Conservation (phyloP, 2,329 filamentous ascomycete species). For the Colletotrichum sp. region DNA sequence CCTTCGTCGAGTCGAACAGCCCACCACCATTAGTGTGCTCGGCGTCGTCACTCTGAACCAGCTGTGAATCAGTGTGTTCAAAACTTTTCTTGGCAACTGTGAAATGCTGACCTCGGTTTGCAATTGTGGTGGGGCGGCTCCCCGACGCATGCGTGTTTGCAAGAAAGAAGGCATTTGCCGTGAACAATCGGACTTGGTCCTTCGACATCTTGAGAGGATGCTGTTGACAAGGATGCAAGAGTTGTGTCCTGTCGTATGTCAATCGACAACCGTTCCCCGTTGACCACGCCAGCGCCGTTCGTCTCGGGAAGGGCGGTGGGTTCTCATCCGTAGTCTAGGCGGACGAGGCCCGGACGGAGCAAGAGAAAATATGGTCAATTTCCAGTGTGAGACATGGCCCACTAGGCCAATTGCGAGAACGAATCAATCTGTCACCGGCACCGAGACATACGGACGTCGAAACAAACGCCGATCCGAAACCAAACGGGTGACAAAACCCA, state of each 20-base stretch:
- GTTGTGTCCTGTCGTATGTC: neutral
- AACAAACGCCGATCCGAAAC: conserved; percentile 9
- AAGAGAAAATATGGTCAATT: neutral
- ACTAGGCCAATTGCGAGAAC: neutral
- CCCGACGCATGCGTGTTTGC: neutral
- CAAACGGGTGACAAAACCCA: neutral
- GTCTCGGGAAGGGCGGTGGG: neutral
- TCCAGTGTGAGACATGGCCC: neutral
- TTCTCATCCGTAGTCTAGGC: neutral
- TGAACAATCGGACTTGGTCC: neutral
- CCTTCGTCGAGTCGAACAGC: neutral
- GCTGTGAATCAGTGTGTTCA: neutral
- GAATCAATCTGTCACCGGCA: neutral
- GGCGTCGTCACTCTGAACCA: neutral
- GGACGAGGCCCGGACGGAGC: neutral
- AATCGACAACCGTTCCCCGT: neutral
- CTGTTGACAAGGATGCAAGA: neutral
- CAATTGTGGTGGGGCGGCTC: neutral
- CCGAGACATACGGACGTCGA: conserved; percentile 5
- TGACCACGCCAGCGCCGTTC: neutral
- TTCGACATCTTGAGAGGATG: neutral
- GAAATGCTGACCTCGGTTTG: neutral
- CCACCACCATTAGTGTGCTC: neutral
- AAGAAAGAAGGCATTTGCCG: neutral
- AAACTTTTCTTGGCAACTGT: neutral